A percentile compares a stretch with the other conserved stretches of the same genome.
These are phyloP conservation scores for Aspergillus eucalypticola DNA, from an alignment of 2,329 filamentous ascomycete species.

Conservation along the genomic window DNA sequence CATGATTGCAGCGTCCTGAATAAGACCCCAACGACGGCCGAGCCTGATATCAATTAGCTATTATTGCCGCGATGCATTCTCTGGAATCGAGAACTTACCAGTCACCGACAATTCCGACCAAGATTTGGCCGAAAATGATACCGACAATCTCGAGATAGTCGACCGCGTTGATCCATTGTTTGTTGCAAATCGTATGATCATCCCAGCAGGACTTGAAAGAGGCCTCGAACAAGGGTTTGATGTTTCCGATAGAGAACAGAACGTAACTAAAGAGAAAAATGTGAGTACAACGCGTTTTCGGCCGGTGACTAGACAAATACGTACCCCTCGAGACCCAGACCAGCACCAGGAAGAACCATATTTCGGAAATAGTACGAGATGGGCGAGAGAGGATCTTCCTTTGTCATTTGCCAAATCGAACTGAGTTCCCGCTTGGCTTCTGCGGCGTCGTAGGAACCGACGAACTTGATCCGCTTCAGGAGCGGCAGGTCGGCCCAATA, in stretches of 20 bases:
- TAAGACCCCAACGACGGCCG: constrained; percentile 90
- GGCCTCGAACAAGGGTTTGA: constrained; percentile 75
- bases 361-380: constrained; percentile 86
- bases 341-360: constrained; percentile 88
- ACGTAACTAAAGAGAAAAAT: constrained; percentile 65
- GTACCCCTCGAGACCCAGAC: constrained; percentile 81
- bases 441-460: constrained; percentile 68
- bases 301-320: constrained; percentile 21
- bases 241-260: constrained; percentile 93
- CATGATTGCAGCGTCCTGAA: constrained; percentile 95
- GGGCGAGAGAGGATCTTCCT: constrained; percentile 80
- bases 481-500: constrained; percentile 92
- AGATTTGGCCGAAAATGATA: constrained; percentile 90
- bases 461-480: constrained; percentile 70
- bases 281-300: background rate
- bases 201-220: constrained; percentile 81
- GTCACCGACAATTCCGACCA: constrained; percentile 78
- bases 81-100: constrained; percentile 46
- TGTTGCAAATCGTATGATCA: constrained; percentile 64
- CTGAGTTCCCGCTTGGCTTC: constrained; percentile 69
- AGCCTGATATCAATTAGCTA: constrained; percentile 57
- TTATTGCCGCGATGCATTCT: background rate
- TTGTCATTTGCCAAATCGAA: constrained; percentile 74
- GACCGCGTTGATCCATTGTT: constrained; percentile 79
- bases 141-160: constrained; percentile 91